A percentile compares a stretch with the other conserved stretches of the same genome.
Conservation (phyloP, 208 protist genomes). For the Trypanosoma lewisi region DNA sequence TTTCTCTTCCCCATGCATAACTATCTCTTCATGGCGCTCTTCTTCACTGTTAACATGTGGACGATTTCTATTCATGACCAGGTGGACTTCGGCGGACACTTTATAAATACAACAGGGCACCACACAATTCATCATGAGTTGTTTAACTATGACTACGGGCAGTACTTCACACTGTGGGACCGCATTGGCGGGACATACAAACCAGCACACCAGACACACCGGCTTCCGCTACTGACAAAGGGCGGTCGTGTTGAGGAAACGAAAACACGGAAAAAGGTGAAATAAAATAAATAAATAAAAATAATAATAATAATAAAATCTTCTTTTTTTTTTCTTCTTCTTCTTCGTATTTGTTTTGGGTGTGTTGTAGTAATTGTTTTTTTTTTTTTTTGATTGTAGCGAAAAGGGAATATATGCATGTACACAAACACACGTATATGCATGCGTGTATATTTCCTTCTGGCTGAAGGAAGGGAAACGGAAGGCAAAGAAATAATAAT, state of each 20-base stretch:
- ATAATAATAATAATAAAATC: not conserved
- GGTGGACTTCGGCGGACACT: slow-evolving; percentile 80
- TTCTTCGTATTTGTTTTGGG: not conserved
- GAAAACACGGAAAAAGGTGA: not conserved
- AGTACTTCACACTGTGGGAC: slow-evolving; percentile 95
- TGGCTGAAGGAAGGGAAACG: slow-evolving; percentile 1
- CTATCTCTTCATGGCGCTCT: slow-evolving; percentile 78
- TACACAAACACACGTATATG: not conserved
- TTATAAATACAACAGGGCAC: slow-evolving; percentile 83
- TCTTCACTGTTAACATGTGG: slow-evolving; percentile 93
- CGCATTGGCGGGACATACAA: slow-evolving; percentile 85
- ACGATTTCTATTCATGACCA: slow-evolving; percentile 94
- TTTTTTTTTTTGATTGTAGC: slow-evolving; percentile 17
- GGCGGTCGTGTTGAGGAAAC: slow-evolving; percentile 7
- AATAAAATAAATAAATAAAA: not conserved
- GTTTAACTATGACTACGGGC: slow-evolving; percentile 94
- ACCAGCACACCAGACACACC: slow-evolving; percentile 72
- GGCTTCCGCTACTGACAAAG: slow-evolving; percentile 22
- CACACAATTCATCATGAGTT: slow-evolving; percentile 93
- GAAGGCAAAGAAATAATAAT: too few species aligned
- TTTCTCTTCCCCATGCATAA: slow-evolving; percentile 91
- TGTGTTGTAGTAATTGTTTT: not conserved
- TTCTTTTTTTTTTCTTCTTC: not conserved
- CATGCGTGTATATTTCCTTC: not conserved
- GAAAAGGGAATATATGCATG: not conserved